phyloP scores from a whole-genome alignment of 2,329 filamentous ascomycete species.

The Alternaria brassicae region DNA sequence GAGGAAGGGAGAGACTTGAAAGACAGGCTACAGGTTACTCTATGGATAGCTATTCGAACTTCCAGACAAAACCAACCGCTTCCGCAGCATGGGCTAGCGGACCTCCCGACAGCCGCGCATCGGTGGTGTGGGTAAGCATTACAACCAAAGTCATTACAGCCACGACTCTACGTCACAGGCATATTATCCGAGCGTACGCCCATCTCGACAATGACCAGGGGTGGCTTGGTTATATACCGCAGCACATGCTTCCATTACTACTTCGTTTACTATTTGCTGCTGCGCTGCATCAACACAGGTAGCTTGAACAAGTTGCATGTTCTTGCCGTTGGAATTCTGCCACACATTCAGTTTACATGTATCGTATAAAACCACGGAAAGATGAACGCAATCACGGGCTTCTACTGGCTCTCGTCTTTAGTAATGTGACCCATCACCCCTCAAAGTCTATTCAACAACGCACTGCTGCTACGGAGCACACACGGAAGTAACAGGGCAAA shows the following conservation, averaged over 20 bases:
- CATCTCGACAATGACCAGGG: not conserved
- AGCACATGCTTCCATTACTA: not conserved
- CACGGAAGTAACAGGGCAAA: not conserved
- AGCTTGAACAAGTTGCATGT: too few relatives aligned
- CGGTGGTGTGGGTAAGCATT: not conserved
- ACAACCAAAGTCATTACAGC: not conserved
- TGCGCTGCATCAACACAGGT: not conserved
- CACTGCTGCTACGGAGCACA: not conserved
- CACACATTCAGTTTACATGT: not conserved
- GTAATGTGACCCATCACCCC: not conserved
- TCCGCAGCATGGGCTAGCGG: not conserved
- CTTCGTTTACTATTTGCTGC: not conserved
- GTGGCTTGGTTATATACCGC: not conserved
- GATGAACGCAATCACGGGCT: not conserved
- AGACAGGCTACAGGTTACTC: not conserved
- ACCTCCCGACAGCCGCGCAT: too few relatives aligned
- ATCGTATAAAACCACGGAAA: not conserved
- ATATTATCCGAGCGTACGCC: not conserved
- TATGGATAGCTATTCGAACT: not conserved
- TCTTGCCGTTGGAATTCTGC: not conserved
- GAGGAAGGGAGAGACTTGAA: constrained; percentile 54
- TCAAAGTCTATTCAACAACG: not conserved
- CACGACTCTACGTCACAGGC: not conserved
- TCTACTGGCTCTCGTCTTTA: not conserved
- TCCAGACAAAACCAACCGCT: not conserved